Evolutionary conservation across 495 filamentous ascomycete species (phyloP).

Genomic region (Penicillium taxi): DNA sequence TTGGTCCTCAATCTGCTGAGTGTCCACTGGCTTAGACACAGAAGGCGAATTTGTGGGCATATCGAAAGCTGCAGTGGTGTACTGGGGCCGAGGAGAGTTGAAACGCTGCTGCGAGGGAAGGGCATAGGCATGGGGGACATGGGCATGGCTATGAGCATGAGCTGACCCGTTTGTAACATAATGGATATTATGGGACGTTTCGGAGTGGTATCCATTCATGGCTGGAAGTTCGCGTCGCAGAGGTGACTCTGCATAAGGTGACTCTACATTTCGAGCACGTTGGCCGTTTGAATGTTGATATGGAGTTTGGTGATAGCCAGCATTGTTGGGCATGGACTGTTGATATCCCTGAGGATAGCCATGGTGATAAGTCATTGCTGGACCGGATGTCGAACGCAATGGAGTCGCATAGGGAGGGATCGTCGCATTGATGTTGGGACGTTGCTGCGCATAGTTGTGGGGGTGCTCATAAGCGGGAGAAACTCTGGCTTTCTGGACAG

Average conservation of each 20-base stretch:
- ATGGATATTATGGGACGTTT: no score
- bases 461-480: constrained; percentile 13
- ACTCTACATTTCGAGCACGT: constrained; percentile 15
- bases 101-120: constrained; percentile 6
- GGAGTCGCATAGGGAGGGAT: constrained; percentile 34
- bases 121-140: constrained; percentile 7
- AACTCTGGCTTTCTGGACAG: constrained; percentile 29
- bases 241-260: constrained; percentile 18
- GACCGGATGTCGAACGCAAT: constrained; percentile 28
- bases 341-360: constrained; percentile 4
- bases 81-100: constrained; percentile 17
- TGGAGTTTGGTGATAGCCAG: constrained; percentile 8
- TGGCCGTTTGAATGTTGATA: constrained; percentile 14
- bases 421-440: constrained; percentile 11
- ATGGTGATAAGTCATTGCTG: constrained; percentile 11
- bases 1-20: constrained; percentile 47
- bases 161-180: no score
- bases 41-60: constrained; percentile 20
- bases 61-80: constrained; percentile 17
- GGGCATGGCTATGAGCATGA: constrained; percentile 9
- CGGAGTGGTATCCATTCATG: constrained; percentile 8
- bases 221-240: constrained; percentile 20
- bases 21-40: constrained; percentile 24
- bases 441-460: constrained; percentile 9
- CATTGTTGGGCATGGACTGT: constrained; percentile 9